Conservation (phyloP, 2,329 filamentous ascomycete species). For the Trichoderma breve region DNA sequence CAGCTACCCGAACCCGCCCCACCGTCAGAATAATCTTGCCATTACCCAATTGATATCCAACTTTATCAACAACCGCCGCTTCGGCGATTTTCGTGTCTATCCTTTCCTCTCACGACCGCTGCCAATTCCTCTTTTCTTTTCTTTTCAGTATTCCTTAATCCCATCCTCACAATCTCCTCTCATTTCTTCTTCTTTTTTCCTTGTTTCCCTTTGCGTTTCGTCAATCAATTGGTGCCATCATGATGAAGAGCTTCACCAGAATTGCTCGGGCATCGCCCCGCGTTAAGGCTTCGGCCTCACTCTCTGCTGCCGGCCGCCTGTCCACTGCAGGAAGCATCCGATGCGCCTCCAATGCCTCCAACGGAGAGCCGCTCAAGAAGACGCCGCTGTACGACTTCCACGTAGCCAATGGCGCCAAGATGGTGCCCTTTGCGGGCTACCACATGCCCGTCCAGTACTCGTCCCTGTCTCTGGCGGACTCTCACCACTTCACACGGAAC, state of each 20-base stretch:
- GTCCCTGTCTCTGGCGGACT: conserved; percentile 73
- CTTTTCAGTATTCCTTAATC: not conserved
- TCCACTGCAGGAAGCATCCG: conserved; percentile 26
- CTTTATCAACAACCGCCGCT: conserved; percentile 1
- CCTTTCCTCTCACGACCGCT: not conserved
- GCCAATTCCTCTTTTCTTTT: conserved; percentile 4
- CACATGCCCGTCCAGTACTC: conserved; percentile 90
- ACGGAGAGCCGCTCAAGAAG: conserved; percentile 46
- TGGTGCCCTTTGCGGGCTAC: conserved; percentile 95
- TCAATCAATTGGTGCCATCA: conserved; percentile 24
- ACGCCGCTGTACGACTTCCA: conserved; percentile 81
- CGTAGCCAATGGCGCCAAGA: conserved; percentile 76
- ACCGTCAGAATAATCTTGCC: conserved; percentile 22
- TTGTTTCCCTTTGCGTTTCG: not conserved
- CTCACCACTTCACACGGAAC: conserved; percentile 84
- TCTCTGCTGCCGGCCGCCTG: conserved; percentile 23
- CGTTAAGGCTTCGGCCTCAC: conserved; percentile 24
- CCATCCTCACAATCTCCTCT: not conserved
- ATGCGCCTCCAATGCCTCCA: conserved; percentile 30
- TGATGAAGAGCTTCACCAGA: conserved; percentile 37
- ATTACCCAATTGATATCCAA: conserved; percentile 20
- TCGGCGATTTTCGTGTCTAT: not conserved
- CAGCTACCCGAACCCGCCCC: conserved; percentile 28
- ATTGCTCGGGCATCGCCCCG: conserved; percentile 33
- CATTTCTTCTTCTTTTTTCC: conserved; percentile 1